phyloP scores from a whole-genome alignment of 2,329 filamentous ascomycete species.

The Plectosphaerella sp. region DNA sequence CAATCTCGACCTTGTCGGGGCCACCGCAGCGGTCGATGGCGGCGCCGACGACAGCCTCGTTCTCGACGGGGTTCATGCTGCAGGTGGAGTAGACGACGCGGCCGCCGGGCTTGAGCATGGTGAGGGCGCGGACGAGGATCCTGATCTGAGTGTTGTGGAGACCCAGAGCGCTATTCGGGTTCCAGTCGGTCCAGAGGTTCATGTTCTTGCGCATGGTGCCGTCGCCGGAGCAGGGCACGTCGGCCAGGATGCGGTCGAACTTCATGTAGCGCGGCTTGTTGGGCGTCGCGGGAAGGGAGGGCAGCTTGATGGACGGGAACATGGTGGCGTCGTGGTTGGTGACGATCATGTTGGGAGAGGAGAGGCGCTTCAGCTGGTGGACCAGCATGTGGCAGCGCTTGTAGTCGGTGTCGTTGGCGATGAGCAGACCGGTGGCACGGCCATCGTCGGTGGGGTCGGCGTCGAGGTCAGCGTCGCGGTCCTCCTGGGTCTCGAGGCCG shows the following conservation, averaged over 20 bases:
- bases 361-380: constrained; percentile 94
- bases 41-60: constrained; percentile 84
- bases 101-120: constrained; percentile 93
- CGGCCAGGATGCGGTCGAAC: constrained; percentile 92
- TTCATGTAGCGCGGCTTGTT: constrained; percentile 69
- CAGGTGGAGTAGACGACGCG: constrained; percentile 97
- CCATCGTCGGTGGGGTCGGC: constrained; percentile 70
- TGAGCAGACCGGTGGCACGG: constrained; percentile 82
- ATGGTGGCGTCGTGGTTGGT: constrained; percentile 97
- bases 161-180: constrained; percentile 78
- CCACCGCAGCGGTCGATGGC: constrained; percentile 91
- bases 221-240: constrained; percentile 95
- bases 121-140: constrained; percentile 85
- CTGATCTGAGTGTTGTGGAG: constrained; percentile 82
- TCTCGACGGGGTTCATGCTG: constrained; percentile 97
- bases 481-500: constrained; percentile 40
- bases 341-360: constrained; percentile 92
- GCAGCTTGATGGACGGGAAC: constrained; percentile 89
- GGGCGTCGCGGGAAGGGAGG: constrained; percentile 48
- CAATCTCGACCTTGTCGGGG: constrained; percentile 70
- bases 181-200: constrained; percentile 94
- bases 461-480: constrained; percentile 47
- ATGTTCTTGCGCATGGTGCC: constrained; percentile 91
- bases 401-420: constrained; percentile 96
- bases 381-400: constrained; percentile 96